A percentile compares a stretch with the other conserved stretches of the same genome.
Conservation (phyloP, 768 basidiomycete species). For the Lepiota venenata region DNA sequence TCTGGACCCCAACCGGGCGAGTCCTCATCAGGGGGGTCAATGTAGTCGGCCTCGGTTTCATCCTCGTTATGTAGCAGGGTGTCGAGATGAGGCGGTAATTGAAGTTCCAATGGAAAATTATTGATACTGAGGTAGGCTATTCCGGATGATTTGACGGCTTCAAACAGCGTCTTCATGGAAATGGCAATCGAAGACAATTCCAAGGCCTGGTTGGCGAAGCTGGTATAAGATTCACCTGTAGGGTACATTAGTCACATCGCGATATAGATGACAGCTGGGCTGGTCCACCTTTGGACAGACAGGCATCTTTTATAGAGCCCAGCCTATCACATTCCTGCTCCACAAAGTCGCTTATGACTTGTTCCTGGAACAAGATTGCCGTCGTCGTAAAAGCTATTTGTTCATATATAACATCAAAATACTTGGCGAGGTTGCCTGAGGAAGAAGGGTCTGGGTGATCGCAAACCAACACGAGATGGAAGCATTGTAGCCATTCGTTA, state of each 20-base stretch:
- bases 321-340: slow-evolving; percentile 76
- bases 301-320: slow-evolving; percentile 67
- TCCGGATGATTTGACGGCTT: slow-evolving; percentile 69
- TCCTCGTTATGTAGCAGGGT: slow-evolving; percentile 64
- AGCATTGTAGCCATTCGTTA: slow-evolving; percentile 63
- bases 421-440: slow-evolving; percentile 70
- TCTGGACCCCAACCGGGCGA: slow-evolving; percentile 61
- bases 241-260: background rate
- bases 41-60: slow-evolving; percentile 50
- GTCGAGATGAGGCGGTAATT: slow-evolving; percentile 82
- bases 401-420: slow-evolving; percentile 85
- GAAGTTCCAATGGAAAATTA: slow-evolving; percentile 77
- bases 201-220: slow-evolving; percentile 56
- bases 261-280: background rate
- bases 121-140: slow-evolving; percentile 80
- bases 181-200: slow-evolving; percentile 67
- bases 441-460: slow-evolving; percentile 91
- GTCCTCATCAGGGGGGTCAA: slow-evolving; percentile 48
- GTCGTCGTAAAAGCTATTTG: slow-evolving; percentile 88
- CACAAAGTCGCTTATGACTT: slow-evolving; percentile 83
- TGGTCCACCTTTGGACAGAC: slow-evolving; percentile 54
- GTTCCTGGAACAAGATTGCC: slow-evolving; percentile 90
- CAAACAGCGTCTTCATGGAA: slow-evolving; percentile 78
- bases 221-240: slow-evolving; percentile 57
- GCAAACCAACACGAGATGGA: slow-evolving; percentile 84